phyloP scores from a whole-genome alignment of 2,329 filamentous ascomycete species.

The Botrytis porri region DNA sequence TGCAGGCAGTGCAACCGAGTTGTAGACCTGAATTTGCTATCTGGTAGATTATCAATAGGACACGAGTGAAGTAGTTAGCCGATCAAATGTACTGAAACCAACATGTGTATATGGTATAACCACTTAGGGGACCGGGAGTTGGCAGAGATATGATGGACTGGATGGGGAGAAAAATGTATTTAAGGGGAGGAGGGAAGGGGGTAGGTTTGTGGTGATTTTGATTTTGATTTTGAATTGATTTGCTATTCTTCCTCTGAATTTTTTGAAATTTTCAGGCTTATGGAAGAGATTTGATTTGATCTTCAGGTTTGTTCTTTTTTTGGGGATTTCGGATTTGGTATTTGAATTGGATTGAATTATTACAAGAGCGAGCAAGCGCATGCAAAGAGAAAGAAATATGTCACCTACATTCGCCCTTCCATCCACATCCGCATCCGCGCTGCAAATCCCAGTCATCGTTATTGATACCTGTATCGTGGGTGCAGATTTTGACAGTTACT shows the following conservation, averaged over 20 bases:
- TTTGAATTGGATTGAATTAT: neutral
- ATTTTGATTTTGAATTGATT: neutral
- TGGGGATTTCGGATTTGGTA: neutral
- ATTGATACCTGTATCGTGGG: neutral
- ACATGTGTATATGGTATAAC: neutral
- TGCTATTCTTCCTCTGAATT: neutral
- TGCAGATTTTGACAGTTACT: neutral
- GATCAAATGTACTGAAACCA: neutral
- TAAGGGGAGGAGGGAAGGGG: neutral
- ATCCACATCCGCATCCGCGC: neutral
- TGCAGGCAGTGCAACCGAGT: neutral
- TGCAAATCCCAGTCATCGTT: neutral
- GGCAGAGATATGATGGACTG: neutral
- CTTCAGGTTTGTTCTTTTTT: neutral
- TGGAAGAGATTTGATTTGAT: neutral
- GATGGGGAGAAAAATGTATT: neutral
- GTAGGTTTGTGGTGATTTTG: neutral
- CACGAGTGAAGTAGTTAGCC: neutral
- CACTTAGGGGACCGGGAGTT: neutral
- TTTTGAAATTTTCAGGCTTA: neutral
- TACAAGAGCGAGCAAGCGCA: neutral
- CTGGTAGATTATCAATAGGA: neutral
- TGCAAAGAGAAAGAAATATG: neutral
- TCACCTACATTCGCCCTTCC: neutral
- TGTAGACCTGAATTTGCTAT: neutral